Evolutionary conservation across 176 grass and related monocot genomes (phyloP), one percentile per base, ranked within the genome.

Genomic region (Avena atlantica): DNA sequence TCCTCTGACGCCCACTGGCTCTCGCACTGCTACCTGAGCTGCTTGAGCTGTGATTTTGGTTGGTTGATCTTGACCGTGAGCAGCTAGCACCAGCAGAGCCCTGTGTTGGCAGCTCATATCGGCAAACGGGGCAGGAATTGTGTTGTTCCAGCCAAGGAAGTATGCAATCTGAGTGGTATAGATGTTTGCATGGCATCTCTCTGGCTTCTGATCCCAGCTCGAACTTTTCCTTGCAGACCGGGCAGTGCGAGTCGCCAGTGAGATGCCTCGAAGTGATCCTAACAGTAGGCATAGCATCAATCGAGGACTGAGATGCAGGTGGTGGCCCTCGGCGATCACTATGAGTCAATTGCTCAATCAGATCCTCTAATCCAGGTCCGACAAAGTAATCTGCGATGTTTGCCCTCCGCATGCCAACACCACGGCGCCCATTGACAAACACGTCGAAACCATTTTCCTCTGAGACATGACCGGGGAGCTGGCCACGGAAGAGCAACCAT

Each of bases 81-180:
- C 84, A 92, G 55, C 86, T 92, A 16, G 90, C 80, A 36, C 74
- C 71, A 11, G 84, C 67, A 74, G 88, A 91, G 24, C 84, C 88
- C 79, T 91, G 96, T 21, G 91, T 65, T 31, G 93, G 93, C 81
- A 98, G 65, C 86, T 95, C 91, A 68, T 90, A 86, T 14, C 95
- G 89, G 83, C 95, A 98, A 84, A 98, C 95, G 34, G 95, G 95
- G 0, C 96, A 98, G 29, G 96, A 98, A 77, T 95, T 98, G 53
- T 98, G 96, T 29, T 95, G 96, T 52, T 95, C 96, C 40, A 98
- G 84, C 96, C 96, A 98, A 49, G 96, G 96, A 88, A 98, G 69
- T 52, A 98, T 98, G 83, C 96, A 98, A 45, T 93, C 93, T 0
- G 89, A 82, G 77, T 98, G 96, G 87, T 98, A 98, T 7, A 98